These are phyloP conservation scores for Aechmea fasciata DNA, from an alignment of 176 grass and related monocot genomes.

Conservation along the genomic window DNA sequence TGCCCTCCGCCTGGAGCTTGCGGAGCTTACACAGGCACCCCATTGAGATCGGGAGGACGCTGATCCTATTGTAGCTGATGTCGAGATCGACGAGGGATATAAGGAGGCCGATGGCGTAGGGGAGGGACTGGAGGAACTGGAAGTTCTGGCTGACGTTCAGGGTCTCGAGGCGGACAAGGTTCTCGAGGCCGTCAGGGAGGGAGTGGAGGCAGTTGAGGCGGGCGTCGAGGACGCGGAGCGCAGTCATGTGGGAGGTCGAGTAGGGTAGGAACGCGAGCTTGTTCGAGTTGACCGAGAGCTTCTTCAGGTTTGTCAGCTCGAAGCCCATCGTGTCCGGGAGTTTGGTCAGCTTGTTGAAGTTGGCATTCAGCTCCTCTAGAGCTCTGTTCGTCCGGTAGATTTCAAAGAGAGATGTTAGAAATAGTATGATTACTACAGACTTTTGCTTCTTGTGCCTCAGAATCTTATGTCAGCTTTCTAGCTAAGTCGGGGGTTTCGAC, in stretches of 20 bases:
- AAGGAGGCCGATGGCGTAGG: slow-evolving; percentile 67
- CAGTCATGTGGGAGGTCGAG: slow-evolving; percentile 74
- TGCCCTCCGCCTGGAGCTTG: slow-evolving; percentile 55
- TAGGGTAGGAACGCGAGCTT: slow-evolving; percentile 61
- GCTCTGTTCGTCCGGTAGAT: slow-evolving; percentile 22
- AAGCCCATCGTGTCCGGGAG: slow-evolving; percentile 94
- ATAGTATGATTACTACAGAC: not conserved
- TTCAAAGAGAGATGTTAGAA: slow-evolving; percentile 25
- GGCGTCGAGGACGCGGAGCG: slow-evolving; percentile 55
- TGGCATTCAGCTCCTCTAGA: slow-evolving; percentile 82
- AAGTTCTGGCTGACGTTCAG: slow-evolving; percentile 99
- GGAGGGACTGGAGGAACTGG: slow-evolving; percentile 56
- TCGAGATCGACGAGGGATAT: slow-evolving; percentile 74
- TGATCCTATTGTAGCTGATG: slow-evolving; percentile 87
- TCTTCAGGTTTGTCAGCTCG: slow-evolving; percentile 64
- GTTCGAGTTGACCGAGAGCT: slow-evolving; percentile 81
- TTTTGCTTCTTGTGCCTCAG: not conserved
- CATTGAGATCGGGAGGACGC: slow-evolving; percentile 63
- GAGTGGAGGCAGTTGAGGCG: slow-evolving; percentile 80
- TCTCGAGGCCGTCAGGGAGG: slow-evolving; percentile 66
- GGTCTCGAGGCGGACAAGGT: slow-evolving; percentile 49
- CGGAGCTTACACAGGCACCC: slow-evolving; percentile 72
- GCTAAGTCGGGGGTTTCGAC: too few species aligned
- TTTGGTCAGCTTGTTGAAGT: slow-evolving; percentile 76
- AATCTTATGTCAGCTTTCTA: too few species aligned